Base-by-base conservation (phyloP, 2,329 filamentous ascomycete species). In the Atkinsonella hypoxylon region DNA sequence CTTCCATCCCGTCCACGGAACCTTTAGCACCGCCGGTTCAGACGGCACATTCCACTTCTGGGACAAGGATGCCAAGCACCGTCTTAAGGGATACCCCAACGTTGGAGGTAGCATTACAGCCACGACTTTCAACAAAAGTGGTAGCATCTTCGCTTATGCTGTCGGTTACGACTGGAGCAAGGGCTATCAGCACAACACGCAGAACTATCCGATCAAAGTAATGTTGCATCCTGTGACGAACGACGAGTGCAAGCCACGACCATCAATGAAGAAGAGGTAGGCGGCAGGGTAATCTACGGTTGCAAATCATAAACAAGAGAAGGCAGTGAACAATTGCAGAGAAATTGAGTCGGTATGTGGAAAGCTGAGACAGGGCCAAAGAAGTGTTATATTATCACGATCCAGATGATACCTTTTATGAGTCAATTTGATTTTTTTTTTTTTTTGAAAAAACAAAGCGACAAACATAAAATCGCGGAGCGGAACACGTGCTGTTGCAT, bases 131-230 rank as follows among this genome's bases (percentile, higher is more conserved):
- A 95, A 90, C 72, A 81, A 82, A 60, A 85, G 76, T 52, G 93
- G 93, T 48, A 83, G 70, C 63, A 89, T 91, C 61, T 93, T 93
- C 63, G 87, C 87, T 15, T 93, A 93, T 60, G 89, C 90, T 26
- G 81, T 96, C 45, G 89, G 89, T 65, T 98, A 98, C 67, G 93
- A 98, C 71, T 98, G 93, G 93, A 89, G 86, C 71, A 97, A 98
- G 74, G 93, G 93, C 15, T 96, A 91, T 71, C 81, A 86, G 56
- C 80, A 76, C 57, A 97, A 97, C 70, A 93, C 75, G 26, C 81
- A 82, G 51, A 77, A 77, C 57, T 82, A 81, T 53, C 81, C 86
- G 9, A 86, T 81, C 67, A 93, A 93, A 72, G 83, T 93, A 49
- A 89, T 89, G 83, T 75, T 95, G 64, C 87, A 94, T 64, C 83